phyloP scores from a whole-genome alignment of 352 stramenopile species.

The Phytophthora citricola region DNA sequence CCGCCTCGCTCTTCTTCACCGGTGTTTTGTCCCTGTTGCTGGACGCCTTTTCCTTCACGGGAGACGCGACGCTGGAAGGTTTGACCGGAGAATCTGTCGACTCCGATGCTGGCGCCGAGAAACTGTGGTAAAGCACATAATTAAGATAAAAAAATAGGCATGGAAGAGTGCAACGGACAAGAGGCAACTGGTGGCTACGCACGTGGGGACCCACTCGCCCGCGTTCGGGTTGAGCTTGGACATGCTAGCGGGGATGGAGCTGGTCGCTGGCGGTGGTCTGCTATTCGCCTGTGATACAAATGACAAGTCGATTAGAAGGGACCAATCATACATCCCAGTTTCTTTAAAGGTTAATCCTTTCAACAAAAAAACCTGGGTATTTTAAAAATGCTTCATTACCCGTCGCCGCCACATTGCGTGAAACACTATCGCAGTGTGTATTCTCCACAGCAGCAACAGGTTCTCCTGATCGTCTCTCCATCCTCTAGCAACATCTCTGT shows the following conservation, averaged over 20 bases:
- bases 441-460: too few species aligned
- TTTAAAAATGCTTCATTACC: too few species aligned
- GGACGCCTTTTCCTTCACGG: constrained; percentile 15
- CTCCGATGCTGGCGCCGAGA: constrained; percentile 27
- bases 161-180: not conserved
- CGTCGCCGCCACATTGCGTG: too few species aligned
- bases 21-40: constrained; percentile 2
- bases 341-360: too few species aligned
- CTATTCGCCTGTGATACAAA: constrained; percentile 17
- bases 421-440: too few species aligned
- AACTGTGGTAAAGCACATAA: constrained; percentile 25
- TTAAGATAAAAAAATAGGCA: not conserved
- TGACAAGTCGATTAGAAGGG: not conserved
- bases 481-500: too few species aligned
- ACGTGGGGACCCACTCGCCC: constrained; percentile 85
- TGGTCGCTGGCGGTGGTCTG: constrained; percentile 14
- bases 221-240: constrained; percentile 83
- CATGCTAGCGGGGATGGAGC: constrained; percentile 27
- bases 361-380: too few species aligned
- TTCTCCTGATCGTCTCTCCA: too few species aligned
- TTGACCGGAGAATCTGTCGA: constrained; percentile 25
- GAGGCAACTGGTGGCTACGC: constrained; percentile 12
- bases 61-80: constrained; percentile 18
- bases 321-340: not conserved
- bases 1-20: constrained; percentile 13